Conservation (phyloP, 306 rosid genomes). For the Acmispon strigosus region DNA sequence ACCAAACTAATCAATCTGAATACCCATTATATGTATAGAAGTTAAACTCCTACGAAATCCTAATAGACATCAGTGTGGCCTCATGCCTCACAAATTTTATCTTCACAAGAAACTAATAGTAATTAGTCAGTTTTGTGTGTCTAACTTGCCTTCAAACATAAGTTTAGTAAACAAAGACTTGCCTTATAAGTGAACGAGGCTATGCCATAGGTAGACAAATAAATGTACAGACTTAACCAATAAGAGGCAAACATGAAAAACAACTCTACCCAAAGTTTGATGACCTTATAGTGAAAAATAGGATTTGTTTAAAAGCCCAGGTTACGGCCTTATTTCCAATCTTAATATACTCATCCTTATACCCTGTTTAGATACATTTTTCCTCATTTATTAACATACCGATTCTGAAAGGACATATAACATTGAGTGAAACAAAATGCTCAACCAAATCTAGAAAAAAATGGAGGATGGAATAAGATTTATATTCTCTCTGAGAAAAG, state of each 20-base stretch:
- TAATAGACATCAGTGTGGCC: not conserved
- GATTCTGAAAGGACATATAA: not conserved
- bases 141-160: not conserved
- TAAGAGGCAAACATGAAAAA: not conserved
- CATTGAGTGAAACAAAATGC: not conserved
- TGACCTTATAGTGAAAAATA: not conserved
- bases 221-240: not conserved
- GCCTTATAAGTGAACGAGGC: not conserved
- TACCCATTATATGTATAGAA: not conserved
- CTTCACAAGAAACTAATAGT: slow-evolving; percentile 4
- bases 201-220: not conserved
- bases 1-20: slow-evolving; percentile 1
- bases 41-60: not conserved
- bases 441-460: not conserved
- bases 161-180: not conserved
- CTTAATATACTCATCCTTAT: not conserved
- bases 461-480: not conserved
- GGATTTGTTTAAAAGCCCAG: not conserved
- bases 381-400: not conserved
- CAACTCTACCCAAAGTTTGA: not conserved
- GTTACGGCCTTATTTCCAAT: not conserved
- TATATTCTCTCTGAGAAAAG: not conserved
- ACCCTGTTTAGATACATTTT: not conserved
- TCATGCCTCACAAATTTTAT: not conserved
- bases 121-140: not conserved